These are phyloP conservation scores for Scheffersomyces titani DNA, from an alignment of 1,139 yeast genomes.

Conservation along the genomic window DNA sequence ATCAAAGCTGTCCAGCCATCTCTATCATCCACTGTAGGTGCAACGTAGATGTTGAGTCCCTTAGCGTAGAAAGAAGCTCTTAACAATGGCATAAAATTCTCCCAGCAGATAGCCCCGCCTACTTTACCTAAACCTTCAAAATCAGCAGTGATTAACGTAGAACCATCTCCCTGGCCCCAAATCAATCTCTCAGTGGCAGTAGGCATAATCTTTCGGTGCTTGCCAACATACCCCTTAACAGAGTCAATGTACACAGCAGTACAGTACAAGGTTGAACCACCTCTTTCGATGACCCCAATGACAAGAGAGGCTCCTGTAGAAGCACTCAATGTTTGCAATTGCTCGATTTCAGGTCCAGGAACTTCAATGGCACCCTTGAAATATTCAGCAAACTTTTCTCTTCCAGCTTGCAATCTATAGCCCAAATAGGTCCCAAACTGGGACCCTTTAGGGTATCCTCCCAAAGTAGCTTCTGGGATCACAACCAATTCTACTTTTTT, in stretches of 20 bases:
- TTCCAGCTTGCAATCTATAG: slow-evolving; percentile 35
- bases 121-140: slow-evolving; percentile 26
- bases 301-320: slow-evolving; percentile 25
- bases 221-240: slow-evolving; percentile 30
- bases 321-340: slow-evolving; percentile 22
- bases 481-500: slow-evolving; percentile 32
- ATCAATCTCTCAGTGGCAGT: slow-evolving; percentile 39
- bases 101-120: slow-evolving; percentile 47
- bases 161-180: slow-evolving; percentile 46
- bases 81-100: slow-evolving; percentile 34
- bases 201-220: slow-evolving; percentile 41
- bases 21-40: slow-evolving; percentile 43
- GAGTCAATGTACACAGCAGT: slow-evolving; percentile 35
- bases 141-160: slow-evolving; percentile 32
- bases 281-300: slow-evolving; percentile 35
- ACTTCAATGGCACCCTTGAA: slow-evolving; percentile 25
- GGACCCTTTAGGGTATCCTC: slow-evolving; percentile 43
- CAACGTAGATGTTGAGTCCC: slow-evolving; percentile 35
- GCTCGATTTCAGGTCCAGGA: slow-evolving; percentile 28
- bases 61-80: slow-evolving; percentile 40
- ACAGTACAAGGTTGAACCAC: slow-evolving; percentile 34
- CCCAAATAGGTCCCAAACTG: slow-evolving; percentile 39
- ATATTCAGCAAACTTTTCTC: slow-evolving; percentile 33
- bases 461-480: slow-evolving; percentile 40
- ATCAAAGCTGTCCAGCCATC: slow-evolving; percentile 35